Evolutionary conservation across 2,329 filamentous ascomycete species (phyloP).

Genomic region (Hymenoscyphus linearis): DNA sequence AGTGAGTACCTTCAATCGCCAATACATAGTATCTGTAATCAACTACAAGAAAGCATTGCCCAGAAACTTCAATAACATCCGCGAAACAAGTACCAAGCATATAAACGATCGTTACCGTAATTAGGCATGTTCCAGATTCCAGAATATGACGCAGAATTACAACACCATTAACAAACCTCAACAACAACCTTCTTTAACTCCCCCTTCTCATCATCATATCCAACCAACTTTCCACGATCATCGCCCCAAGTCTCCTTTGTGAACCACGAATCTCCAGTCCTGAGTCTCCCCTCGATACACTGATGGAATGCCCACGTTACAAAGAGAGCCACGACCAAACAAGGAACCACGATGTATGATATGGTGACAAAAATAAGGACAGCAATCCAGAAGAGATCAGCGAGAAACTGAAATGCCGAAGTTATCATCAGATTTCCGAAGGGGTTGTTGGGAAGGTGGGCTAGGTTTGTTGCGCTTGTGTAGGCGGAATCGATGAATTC

Average conservation of each 20-base stretch:
- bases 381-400: background rate
- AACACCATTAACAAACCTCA: no score
- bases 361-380: background rate
- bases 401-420: background rate
- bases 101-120: no score
- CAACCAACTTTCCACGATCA: background rate
- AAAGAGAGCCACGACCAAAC: background rate
- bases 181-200: no score
- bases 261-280: background rate
- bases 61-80: no score
- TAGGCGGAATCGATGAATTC: background rate
- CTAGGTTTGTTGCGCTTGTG: background rate
- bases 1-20: no score
- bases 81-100: no score
- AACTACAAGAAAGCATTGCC: no score
- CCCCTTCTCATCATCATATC: background rate
- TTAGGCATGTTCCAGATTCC: no score
- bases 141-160: no score
- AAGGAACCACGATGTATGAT: background rate
- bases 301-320: background rate
- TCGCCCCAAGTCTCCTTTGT: background rate
- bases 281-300: background rate
- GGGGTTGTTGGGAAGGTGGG: background rate
- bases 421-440: background rate
- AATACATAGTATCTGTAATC: no score